phyloP scores from a whole-genome alignment of 2,329 filamentous ascomycete genomes.

The Talaromyces sp. region DNA sequence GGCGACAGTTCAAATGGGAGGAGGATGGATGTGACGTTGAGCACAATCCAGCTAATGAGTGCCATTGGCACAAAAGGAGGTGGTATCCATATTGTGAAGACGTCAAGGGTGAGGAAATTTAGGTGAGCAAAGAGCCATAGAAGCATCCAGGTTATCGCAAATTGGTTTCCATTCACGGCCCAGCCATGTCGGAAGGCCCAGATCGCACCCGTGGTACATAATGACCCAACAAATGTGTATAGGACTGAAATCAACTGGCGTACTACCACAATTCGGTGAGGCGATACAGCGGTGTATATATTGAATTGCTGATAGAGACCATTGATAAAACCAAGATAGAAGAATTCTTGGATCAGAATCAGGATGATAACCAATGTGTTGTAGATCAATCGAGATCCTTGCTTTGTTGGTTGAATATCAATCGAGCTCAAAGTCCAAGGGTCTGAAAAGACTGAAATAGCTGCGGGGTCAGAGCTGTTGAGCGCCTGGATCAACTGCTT shows the following conservation, averaged over 20 bases:
- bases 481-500: slow-evolving; percentile 29
- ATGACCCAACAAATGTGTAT: slow-evolving; percentile 46
- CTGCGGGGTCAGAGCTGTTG: slow-evolving; percentile 30
- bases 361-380: slow-evolving; percentile 51
- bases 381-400: slow-evolving; percentile 48
- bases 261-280: slow-evolving; percentile 35
- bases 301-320: slow-evolving; percentile 44
- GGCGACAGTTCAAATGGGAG: slow-evolving; percentile 49
- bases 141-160: slow-evolving; percentile 47
- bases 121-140: slow-evolving; percentile 50
- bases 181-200: slow-evolving; percentile 50
- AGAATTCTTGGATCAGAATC: slow-evolving; percentile 53
- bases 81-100: slow-evolving; percentile 47
- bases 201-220: slow-evolving; percentile 45
- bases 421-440: slow-evolving; percentile 41
- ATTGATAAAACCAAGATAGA: slow-evolving; percentile 52
- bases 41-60: slow-evolving; percentile 49
- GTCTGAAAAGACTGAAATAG: slow-evolving; percentile 40
- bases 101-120: slow-evolving; percentile 50
- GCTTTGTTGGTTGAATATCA: slow-evolving; percentile 46
- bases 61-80: slow-evolving; percentile 48
- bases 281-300: slow-evolving; percentile 37
- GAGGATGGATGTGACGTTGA: slow-evolving; percentile 48
- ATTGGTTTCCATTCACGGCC: slow-evolving; percentile 45
- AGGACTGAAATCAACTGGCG: slow-evolving; percentile 38